These are phyloP conservation scores for Tetrapisispora phaffii DNA, from an alignment of 805 yeast species.

Conservation along the genomic window DNA sequence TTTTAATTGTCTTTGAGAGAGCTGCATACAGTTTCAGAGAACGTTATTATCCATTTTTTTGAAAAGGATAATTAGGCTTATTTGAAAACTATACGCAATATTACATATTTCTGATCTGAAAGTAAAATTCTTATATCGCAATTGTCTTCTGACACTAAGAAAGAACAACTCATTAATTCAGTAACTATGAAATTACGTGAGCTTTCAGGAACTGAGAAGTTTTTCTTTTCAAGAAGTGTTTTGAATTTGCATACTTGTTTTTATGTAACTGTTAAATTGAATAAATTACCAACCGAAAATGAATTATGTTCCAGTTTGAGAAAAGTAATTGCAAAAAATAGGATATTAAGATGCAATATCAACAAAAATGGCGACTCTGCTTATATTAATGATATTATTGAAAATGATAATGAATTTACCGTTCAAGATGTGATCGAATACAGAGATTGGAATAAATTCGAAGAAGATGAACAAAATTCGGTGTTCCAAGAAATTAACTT, in stretches of 20 bases:
- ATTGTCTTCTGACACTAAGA: too few relatives aligned
- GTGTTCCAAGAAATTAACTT: constrained; percentile 17
- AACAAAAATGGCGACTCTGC: constrained; percentile 1
- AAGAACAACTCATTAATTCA: too few relatives aligned
- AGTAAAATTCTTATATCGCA: too few relatives aligned
- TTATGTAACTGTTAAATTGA: constrained; percentile 14
- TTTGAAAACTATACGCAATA: too few relatives aligned
- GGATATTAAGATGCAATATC: constrained; percentile 17
- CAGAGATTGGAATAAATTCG: constrained; percentile 8
- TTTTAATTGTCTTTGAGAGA: neutral
- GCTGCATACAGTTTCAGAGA: too few relatives aligned
- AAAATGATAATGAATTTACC: constrained; percentile 1
- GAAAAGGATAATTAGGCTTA: too few relatives aligned
- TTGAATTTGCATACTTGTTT: constrained; percentile 23
- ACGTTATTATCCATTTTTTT: too few relatives aligned
- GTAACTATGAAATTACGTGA: constrained; percentile 2
- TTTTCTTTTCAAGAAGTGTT: constrained; percentile 17
- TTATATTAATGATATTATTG: constrained; percentile 4
- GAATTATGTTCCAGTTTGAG: constrained; percentile 10
- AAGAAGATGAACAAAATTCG: constrained; percentile 9
- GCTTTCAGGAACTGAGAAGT: constrained; percentile 15
- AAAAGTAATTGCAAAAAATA: constrained; percentile 7
- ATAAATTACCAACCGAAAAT: constrained; percentile 10
- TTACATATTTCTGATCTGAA: too few relatives aligned
- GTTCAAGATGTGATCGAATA: constrained; percentile 17